These are phyloP conservation scores for Beauveria caledonica DNA, from an alignment of 2,329 filamentous ascomycete species.

Conservation along the genomic window DNA sequence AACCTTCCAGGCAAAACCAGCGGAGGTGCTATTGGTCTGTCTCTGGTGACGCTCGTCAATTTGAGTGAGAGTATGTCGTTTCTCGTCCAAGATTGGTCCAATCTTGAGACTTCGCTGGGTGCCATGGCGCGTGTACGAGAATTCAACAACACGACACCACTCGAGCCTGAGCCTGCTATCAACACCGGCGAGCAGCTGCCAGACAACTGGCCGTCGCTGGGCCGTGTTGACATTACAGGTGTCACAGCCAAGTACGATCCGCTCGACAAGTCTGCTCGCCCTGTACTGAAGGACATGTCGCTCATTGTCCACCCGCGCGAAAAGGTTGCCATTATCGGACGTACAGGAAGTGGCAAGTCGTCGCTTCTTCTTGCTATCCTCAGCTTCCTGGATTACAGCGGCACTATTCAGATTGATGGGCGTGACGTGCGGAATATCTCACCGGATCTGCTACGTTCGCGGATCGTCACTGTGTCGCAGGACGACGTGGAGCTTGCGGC, in stretches of 20 bases:
- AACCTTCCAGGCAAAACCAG: not conserved
- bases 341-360: constrained; percentile 12
- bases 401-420: constrained; percentile 12
- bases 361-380: constrained; percentile 5
- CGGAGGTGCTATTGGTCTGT: constrained; percentile 6
- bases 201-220: constrained; percentile 9
- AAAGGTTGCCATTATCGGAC: constrained; percentile 10
- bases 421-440: constrained; percentile 4
- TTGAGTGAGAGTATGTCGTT: constrained; percentile 4
- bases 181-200: not conserved
- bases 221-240: constrained; percentile 1
- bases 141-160: constrained; percentile 4
- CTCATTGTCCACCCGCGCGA: constrained; percentile 3
- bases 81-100: constrained; percentile 6
- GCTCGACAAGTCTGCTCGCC: not conserved
- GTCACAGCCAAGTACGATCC: constrained; percentile 11
- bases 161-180: not conserved
- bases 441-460: constrained; percentile 16
- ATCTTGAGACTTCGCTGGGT: constrained; percentile 11
- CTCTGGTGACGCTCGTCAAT: constrained; percentile 6
- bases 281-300: constrained; percentile 8
- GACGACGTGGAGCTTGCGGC: constrained; percentile 16
- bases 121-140: constrained; percentile 3
- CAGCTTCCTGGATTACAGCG: constrained; percentile 8
- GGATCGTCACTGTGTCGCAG: constrained; percentile 22